These are phyloP conservation scores for Pythium dissimile DNA, from an alignment of 352 stramenopile genomes.

Conservation along the genomic window DNA sequence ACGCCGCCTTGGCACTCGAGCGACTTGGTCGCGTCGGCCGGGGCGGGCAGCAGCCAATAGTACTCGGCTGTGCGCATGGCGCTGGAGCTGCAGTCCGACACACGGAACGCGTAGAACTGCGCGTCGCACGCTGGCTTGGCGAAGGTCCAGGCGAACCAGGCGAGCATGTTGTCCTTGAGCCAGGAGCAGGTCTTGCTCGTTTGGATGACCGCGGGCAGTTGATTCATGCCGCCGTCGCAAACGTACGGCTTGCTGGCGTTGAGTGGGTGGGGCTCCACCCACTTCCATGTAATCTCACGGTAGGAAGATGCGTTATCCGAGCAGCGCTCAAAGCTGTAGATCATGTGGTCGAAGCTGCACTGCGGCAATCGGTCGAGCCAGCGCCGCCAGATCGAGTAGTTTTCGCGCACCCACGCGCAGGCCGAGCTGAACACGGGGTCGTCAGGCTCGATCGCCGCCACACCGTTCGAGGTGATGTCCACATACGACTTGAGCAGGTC, in stretches of 20 bases:
- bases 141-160: conserved; percentile 27
- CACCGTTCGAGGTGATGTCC: not conserved
- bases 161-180: conserved; percentile 23
- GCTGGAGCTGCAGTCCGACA: conserved; percentile 25
- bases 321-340: conserved; percentile 24
- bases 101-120: conserved; percentile 36
- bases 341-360: conserved; percentile 25
- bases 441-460: not conserved
- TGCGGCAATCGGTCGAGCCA: conserved; percentile 24
- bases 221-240: conserved; percentile 24
- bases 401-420: conserved; percentile 29
- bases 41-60: conserved; percentile 34
- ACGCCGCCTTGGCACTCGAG: conserved; percentile 30
- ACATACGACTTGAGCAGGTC: conserved; percentile 20
- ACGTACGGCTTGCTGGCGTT: conserved; percentile 17
- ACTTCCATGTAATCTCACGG: conserved; percentile 30
- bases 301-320: conserved; percentile 24
- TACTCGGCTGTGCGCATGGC: conserved; percentile 31
- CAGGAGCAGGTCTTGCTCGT: conserved; percentile 32
- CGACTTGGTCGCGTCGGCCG: conserved; percentile 19
- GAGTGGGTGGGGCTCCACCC: conserved; percentile 19
- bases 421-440: conserved; percentile 30
- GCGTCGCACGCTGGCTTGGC: conserved; percentile 31
- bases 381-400: conserved; percentile 24
- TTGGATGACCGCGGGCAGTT: conserved; percentile 3